Base-by-base conservation (phyloP, 495 filamentous ascomycete species). In the Darksidea phi region DNA sequence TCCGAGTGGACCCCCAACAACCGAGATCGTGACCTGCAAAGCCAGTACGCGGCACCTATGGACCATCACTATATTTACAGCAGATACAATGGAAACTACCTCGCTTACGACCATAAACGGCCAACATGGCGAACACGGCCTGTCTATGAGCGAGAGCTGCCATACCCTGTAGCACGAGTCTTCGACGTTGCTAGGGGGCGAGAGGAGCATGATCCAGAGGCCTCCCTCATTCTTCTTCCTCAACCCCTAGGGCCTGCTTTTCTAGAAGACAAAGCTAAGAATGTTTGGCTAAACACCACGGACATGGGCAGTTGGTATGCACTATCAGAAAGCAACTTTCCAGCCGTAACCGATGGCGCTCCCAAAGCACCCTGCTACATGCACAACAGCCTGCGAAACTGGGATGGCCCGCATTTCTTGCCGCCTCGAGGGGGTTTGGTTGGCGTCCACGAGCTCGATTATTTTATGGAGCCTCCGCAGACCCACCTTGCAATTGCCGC, bases 1-100 rank as follows among this genome's bases (percentile, higher is more conserved):
- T 89, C 89, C 21, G 94, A 98, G 72, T 98, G 94, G 94, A 87
- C 85, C 0, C 89, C 92, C 10, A 98, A 98, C 72, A 95, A 88
- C 48, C 88, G 85, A 43, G 93, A 98, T 68, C 83, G 82, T 55
- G 94, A 98, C 72, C 84, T 98, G 15, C 84, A 88, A 61, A 84
- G 82, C 43, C 90, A 97, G 63, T 91, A 97, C 66, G 77, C 76
- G 21, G 74, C 74, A 2, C 89, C 90, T 10, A 88, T 90, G 77
- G 94, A 97, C 72, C 84, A 87, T 57, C 89, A 86, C 42, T 96
- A 97, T 73, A 85, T 97, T 23, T 91, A 92, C 67, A 87, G 87
- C 52, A 84, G 87, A 70, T 89, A 90, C 61, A 89, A 97, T 72
- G 94, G 94, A n/a, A 81, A 82, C 21, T 83, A 96, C 7, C 83